Percentiles rank a stretch among this genome's conserved stretches.
These are phyloP conservation scores for Russula dissimulans DNA, from an alignment of 768 basidiomycete species.

Conservation along the genomic window DNA sequence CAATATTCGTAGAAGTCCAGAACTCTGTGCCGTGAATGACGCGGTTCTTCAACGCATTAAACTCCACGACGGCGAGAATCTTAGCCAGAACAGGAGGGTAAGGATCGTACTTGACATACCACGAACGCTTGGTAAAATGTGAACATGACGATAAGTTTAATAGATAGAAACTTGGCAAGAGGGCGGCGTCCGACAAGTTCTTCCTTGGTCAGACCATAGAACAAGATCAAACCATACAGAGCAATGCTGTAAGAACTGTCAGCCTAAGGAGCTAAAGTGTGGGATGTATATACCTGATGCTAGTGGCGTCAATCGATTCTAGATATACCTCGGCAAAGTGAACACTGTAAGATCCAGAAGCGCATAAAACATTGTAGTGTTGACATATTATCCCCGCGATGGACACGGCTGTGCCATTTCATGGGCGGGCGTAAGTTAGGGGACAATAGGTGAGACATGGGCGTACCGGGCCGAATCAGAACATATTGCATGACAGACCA, in stretches of 20 bases:
- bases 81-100: no score
- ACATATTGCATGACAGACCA: constrained; percentile 90
- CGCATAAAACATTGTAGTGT: constrained; percentile 58
- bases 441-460: background rate
- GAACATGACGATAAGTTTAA: constrained; percentile 82
- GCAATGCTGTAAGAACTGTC: constrained; percentile 46
- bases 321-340: constrained; percentile 64
- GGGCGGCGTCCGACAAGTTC: constrained; percentile 73
- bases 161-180: constrained; percentile 75
- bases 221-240: constrained; percentile 75
- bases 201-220: constrained; percentile 73
- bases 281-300: constrained; percentile 53
- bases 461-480: constrained; percentile 50
- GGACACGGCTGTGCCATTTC: constrained; percentile 38
- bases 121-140: constrained; percentile 83
- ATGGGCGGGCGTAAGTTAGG: background rate
- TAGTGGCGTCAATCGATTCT: constrained; percentile 64
- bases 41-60: constrained; percentile 51
- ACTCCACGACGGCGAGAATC: constrained; percentile 33
- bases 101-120: constrained; percentile 26
- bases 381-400: constrained; percentile 76
- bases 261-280: background rate
- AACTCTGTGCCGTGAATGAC: constrained; percentile 75
- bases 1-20: constrained; percentile 79
- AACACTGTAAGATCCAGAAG: constrained; percentile 46